Conservation (phyloP, 441 rosid genomes). For the Adansonia rubrostipa region DNA sequence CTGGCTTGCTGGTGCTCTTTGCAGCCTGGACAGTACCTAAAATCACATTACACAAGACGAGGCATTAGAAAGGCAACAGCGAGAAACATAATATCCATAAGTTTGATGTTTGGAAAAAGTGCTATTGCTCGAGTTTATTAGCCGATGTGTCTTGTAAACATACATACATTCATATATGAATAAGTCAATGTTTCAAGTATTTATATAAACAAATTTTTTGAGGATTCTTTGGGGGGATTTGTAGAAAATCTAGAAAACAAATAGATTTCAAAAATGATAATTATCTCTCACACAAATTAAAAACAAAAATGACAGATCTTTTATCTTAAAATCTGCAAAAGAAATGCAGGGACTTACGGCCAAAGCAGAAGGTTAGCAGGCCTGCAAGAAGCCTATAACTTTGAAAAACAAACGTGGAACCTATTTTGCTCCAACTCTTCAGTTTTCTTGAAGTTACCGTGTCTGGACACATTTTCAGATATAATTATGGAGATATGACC, state of each 20-base stretch:
- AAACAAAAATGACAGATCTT: not conserved
- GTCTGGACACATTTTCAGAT: not conserved
- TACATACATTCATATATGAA: not conserved
- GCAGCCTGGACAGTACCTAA: constrained; percentile 77
- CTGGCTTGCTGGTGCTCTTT: constrained; percentile 71
- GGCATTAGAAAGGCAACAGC: constrained; percentile 27
- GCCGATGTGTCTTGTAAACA: not conserved
- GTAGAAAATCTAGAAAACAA: not conserved
- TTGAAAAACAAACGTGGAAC: not conserved
- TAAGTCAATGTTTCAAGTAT: not conserved
- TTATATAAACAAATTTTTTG: not conserved
- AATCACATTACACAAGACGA: constrained; percentile 26
- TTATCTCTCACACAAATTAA: not conserved
- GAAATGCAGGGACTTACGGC: not conserved
- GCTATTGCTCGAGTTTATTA: not conserved
- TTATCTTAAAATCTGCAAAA: constrained; percentile 19
- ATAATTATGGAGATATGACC: not conserved
- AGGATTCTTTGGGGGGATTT: constrained; percentile 4
- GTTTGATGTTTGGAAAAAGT: not conserved
- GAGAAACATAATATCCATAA: not conserved
- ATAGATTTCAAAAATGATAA: not conserved
- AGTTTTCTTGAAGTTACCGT: no score
- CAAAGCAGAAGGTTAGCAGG: constrained; percentile 9
- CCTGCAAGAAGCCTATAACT: not conserved
- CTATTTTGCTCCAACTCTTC: no score